Evolutionary conservation across 1,139 yeast species (phyloP), one percentile per base, ranked within the genome.

Genomic region (Lodderomyces theae): DNA sequence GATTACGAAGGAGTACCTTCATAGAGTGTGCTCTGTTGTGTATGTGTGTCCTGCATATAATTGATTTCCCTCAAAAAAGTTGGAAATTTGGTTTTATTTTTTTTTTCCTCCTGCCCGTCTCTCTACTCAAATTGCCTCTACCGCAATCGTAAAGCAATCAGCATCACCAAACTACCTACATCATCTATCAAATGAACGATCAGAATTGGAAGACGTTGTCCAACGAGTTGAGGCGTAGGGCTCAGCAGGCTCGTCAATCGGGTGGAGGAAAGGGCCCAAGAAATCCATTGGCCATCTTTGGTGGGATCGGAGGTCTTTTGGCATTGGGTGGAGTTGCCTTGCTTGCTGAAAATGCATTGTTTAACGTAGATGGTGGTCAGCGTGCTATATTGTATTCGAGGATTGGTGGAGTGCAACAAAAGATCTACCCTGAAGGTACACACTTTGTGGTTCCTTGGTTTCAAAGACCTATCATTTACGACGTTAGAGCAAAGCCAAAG

Each of bases 281-380:
- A 47, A 57, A 69, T 3, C 81, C 82, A 38, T 65, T 72, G 37
- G 84, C 85, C 11, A 63, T 80, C 31, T 77, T 82, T 54, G 83
- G 89, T 19, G 96, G 97, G 8, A 57, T 82, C 31, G 95, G 95
- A 19, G 96, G 96, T 2, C 56, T 88, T 25, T 52, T 87, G 10
- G 57, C 85, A 21, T 67, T 89, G 28, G 95, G 92, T 44, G 92
- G 86, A 40, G 86, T 80, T 35, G 77, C 85, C 1, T 44, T 85
- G 33, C 61, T 83, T 37, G 70, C 83, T 28, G 86, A 86, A 56
- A 78, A 86, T 47, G 82, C 96, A 2, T 74, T 90, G 42, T 90
- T 88, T 71, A 90, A 89, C 61, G 98, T 92, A 45, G 97, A 92
- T 62, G 99, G 99, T 79, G 99, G 99, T 65, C 97, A 92, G 66